Evolutionary conservation across 139 green algal species (phyloP).

Genomic region (Axilococcus clingmanii): DNA sequence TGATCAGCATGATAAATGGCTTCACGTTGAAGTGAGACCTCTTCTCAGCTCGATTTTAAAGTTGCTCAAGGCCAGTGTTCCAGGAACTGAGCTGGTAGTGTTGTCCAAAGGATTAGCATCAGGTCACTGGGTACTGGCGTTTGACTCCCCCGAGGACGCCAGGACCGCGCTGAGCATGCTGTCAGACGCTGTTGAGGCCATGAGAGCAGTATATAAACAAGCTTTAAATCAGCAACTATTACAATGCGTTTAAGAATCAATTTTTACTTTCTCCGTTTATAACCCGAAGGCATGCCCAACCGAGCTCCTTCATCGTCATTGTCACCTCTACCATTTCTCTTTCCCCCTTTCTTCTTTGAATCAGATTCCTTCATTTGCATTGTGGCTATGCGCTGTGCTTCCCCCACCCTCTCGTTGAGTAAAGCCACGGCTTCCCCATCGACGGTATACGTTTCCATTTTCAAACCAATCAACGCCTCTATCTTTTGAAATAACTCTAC

Average conservation of each 20-base stretch:
- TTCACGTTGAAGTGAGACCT: conserved; percentile 46
- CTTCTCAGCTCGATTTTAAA: not conserved
- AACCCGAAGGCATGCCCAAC: not conserved
- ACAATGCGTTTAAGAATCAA: not conserved
- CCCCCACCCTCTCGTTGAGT: conserved; percentile 72
- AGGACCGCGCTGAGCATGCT: not conserved
- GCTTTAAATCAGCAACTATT: not conserved
- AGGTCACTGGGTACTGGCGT: conserved; percentile 1
- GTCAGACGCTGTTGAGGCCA: not conserved
- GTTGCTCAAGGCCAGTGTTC: not conserved
- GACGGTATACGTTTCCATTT: conserved; percentile 69
- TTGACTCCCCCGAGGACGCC: not conserved
- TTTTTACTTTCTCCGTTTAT: not conserved
- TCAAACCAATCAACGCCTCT: conserved; percentile 77
- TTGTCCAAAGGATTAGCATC: not conserved
- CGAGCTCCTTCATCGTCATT: conserved; percentile 2
- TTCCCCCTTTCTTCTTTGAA: conserved; percentile 12
- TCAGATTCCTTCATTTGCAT: conserved; percentile 70
- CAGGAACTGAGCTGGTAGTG: not conserved
- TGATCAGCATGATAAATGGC: conserved; percentile 48
- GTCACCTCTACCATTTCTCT: conserved; percentile 1
- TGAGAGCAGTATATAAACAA: conserved; percentile 1
- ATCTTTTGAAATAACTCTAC: conserved; percentile 98
- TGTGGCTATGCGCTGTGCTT: conserved; percentile 74
- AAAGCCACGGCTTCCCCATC: conserved; percentile 66